Conservation (phyloP, 441 rosid genomes). For the Adansonia gregorii region DNA sequence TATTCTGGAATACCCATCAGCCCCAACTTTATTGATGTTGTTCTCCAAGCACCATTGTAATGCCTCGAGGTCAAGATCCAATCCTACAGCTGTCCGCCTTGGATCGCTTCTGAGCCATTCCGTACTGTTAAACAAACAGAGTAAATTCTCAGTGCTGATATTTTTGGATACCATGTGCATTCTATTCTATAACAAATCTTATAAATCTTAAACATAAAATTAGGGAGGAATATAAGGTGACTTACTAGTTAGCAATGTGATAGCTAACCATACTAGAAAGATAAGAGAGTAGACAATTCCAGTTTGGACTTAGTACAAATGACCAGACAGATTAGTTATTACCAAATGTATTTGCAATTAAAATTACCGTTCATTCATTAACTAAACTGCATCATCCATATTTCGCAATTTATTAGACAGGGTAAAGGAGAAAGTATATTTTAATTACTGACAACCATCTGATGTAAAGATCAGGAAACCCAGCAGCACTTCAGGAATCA, state of each 20-base stretch:
- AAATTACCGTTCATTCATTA: background rate
- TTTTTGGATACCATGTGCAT: background rate
- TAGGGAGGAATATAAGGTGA: background rate
- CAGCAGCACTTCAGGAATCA: background rate
- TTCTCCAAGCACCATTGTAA: conserved; percentile 79
- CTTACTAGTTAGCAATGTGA: background rate
- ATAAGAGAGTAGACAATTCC: background rate
- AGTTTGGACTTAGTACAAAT: background rate
- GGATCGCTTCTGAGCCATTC: conserved; percentile 84
- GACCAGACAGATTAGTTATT: background rate
- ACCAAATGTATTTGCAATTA: background rate
- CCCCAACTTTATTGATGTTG: conserved; percentile 64
- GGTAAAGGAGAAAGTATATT: background rate
- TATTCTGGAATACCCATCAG: conserved; percentile 71
- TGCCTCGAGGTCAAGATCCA: conserved; percentile 89
- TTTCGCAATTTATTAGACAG: background rate
- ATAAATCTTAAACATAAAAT: background rate
- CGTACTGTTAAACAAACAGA: conserved; percentile 49
- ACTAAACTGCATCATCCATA: background rate
- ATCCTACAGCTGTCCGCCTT: conserved; percentile 79
- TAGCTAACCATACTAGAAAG: background rate
- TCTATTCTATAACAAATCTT: background rate
- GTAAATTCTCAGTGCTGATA: conserved; percentile 10
- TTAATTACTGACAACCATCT: background rate
- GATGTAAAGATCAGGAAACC: background rate